Evolutionary conservation across 2,329 filamentous ascomycete species (phyloP).

Genomic region (Aspergillus uvarum): DNA sequence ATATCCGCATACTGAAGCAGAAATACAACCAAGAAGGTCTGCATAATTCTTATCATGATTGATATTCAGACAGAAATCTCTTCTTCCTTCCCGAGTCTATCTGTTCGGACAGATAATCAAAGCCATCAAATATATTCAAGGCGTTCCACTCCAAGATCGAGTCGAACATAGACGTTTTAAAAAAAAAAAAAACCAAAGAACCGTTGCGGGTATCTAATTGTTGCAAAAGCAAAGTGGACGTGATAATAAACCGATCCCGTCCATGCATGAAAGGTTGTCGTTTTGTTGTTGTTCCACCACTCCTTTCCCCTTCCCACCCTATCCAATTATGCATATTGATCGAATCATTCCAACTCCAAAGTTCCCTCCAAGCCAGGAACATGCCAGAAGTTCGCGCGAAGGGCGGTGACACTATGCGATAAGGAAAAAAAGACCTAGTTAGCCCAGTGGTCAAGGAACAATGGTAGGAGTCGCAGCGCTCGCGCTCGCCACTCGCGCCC

Average conservation of each 20-base stretch:
- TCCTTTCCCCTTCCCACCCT: not conserved
- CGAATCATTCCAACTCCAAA: conserved; percentile 56
- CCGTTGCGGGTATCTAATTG: conserved; percentile 28
- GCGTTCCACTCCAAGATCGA: not conserved
- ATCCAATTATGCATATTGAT: not conserved
- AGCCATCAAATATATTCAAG: not conserved
- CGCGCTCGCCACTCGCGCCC: no score
- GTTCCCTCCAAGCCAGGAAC: conserved; percentile 63
- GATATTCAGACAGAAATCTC: not conserved
- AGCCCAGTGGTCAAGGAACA: no score
- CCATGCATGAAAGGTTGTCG: no score
- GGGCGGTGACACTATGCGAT: conserved; percentile 69
- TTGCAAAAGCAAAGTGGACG: conserved; percentile 11
- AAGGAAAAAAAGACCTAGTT: no score
- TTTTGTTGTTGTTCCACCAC: not conserved
- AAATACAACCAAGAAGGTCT: not conserved
- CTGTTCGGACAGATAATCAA: not conserved
- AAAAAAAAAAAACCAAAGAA: conserved; percentile 17
- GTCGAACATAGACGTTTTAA: not conserved
- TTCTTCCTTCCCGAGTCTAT: not conserved
- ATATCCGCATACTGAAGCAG: not conserved
- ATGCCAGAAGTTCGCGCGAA: conserved; percentile 89
- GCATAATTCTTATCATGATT: not conserved
- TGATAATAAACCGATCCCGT: not conserved
- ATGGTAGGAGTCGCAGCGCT: no score